Evolutionary conservation across 106 monocot genomes (phyloP), one percentile per base, ranked within the genome.

Genomic region (Dendrobium officinale): DNA sequence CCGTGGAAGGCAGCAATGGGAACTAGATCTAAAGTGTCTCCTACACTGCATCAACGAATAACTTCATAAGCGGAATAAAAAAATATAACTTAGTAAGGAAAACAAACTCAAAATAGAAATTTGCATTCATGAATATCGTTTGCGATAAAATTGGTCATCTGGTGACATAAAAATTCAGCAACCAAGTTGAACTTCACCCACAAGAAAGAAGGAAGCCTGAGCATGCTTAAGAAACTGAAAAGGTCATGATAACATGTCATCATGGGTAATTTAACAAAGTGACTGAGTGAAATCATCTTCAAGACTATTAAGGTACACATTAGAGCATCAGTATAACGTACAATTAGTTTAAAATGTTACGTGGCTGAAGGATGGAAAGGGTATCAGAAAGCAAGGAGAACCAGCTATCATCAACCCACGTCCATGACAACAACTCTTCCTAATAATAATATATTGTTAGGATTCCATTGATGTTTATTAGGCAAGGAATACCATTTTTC

Each of bases 1-100:
- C 94, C 94, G 84, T 91, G 91, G 75, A 95, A 98, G 84, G 97
- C 97, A 84, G 94, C 97, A 88, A 98, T 98, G 37, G 97, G 97
- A 41, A 98, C 97, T 88, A 98, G 88, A 91, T 98, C 97, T 77
- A 98, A 79, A 64, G 97, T 92, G 73, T 98, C 97, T 58, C 97
- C 97, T 82, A 98, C 81, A 78, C 97, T 98, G 85, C 83, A 85
- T 42, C n/a, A 76, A 49, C 15, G 43, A 76, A 26, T 51, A 19
- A 49, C 47, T 76, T 27, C 48, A 43, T 2, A 76, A 27, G 49
- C 51, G 26, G 42, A 20, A 76, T 4, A 76, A 76, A 4, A 44
- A 74, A 74, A 74, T 19, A 74, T 5, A 74, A 43, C 74, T 74
- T 48, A 48, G 24, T 47, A 76, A 43, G 27, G 49, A 51, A 76